Evolutionary conservation across 371 early-diverging fungal genomes (phyloP), one percentile per base, ranked within the genome.

Genomic region (Rhizopus sp.): DNA sequence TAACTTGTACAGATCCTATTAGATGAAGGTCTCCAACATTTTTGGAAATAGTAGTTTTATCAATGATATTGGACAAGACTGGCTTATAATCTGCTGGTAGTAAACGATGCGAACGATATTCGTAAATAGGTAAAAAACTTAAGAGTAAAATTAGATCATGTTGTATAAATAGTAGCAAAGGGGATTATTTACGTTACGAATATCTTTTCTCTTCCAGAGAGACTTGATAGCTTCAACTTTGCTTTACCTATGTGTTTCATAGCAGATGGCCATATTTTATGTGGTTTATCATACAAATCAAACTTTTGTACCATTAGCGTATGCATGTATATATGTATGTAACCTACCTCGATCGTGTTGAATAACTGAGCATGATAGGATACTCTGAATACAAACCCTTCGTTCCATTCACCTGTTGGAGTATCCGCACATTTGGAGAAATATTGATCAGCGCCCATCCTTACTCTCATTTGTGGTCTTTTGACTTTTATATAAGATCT

Each of bases 331-430:
- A 51, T 30, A 34, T 31, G 7, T 44, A 35, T 8, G 23, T 41
- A 31, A 30, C 31, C 50, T 77, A 82, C 84, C 63, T 85, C 82
- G 37, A 81, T 69, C 31, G 75, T 77, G 50, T 88, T 88, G 70
- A 91, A 91, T 15, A 91, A 75, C 69, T 91, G 91, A 47, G 81
- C 77, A 59, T 91, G 91, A 40, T 86, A 89, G 2, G 89, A 82
- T 3, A 91, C 84, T 1, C 70, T 63, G 41, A 91, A 85, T 60
- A 88, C 71, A 54, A 91, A 91, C 0, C 86, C 85, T 52, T 88
- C 89, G 64, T 89, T 86, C 92, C 92, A 91, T 57, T 82, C 75
- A 7, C 90, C 88, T 16, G 75, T 80, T 8, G 65, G n/a, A 5
- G 62, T 39, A 30, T 69, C 49, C 8, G 72, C 60, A 9, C 64